Evolutionary conservation across 2,329 filamentous ascomycete species (phyloP), one percentile per base, ranked within the genome.

Genomic region (Aureobasidium sp.): DNA sequence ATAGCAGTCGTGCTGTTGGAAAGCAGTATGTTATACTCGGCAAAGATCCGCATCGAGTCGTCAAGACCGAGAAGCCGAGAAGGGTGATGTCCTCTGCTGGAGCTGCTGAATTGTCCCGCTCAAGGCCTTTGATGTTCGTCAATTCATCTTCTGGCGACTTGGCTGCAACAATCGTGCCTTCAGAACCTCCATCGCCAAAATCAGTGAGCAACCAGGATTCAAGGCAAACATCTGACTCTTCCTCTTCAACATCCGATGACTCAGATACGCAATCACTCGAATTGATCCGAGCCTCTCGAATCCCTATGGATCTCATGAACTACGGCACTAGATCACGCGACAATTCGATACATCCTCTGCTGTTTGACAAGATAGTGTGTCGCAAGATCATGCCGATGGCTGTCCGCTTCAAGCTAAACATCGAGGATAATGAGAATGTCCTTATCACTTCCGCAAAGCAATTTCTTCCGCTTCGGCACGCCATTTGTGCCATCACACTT

Each of bases 301-400:
- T 61, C 36, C 46, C 32, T 26, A 10, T 23, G 4, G 58, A 61
- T 26, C 9, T 52, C 5, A 52, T 44, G 47, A 61, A 61, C 44
- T 61, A 61, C 15, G 58, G 58, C 5, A 61, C 58, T 3, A 39
- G 58, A 12, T 15, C 27, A 12, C 44, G 27, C n/a, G 58, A 61
- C 7, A 61, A 61, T 34, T 20, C 26, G 17, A 61, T 51, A 42
- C 60, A 62, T 34, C 53, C 55, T 36, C 23, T 37, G 12, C 55
- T 64, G 3, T 64, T 62, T 44, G 59, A 64, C 29, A 56, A 15
- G 10, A 42, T 59, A 23, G 50, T 64, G 5, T 62, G 59, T 36
- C 44, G 53, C 17, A 64, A 62, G 29, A 62, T 64, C 55, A 62
- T 64, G 55, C 63, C 63, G 0, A 41, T 60, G 58, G 63, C 58